phyloP scores from a whole-genome alignment of 768 basidiomycete species.

The Dentipellis fragilis region DNA sequence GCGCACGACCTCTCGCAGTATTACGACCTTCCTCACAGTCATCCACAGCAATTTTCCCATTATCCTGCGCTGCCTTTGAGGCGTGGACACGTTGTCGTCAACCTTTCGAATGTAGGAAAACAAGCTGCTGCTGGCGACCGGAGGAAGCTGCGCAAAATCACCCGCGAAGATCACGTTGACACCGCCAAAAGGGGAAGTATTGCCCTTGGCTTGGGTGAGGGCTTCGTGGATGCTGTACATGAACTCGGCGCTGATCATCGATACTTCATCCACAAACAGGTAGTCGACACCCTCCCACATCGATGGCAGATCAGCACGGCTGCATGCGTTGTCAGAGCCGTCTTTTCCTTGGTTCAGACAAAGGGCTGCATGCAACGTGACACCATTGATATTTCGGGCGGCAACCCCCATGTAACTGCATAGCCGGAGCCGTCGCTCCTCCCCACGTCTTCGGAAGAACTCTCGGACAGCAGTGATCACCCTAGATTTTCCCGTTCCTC shows the following conservation, averaged over 20 bases:
- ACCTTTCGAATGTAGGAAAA: not conserved
- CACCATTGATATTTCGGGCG: slow-evolving; percentile 27
- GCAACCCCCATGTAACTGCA: slow-evolving; percentile 30
- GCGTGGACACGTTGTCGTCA: not conserved
- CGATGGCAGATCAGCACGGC: slow-evolving; percentile 12
- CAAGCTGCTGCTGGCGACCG: not conserved
- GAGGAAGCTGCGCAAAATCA: not conserved
- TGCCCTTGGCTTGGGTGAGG: slow-evolving; percentile 23
- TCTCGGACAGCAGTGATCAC: slow-evolving; percentile 26
- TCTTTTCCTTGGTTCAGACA: not conserved
- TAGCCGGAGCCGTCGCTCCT: slow-evolving; percentile 20
- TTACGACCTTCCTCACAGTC: not conserved
- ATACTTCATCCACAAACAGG: slow-evolving; percentile 30
- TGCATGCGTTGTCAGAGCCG: not conserved
- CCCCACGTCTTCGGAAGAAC: slow-evolving; percentile 18
- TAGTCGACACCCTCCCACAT: slow-evolving; percentile 32
- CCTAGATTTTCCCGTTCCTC: slow-evolving; percentile 33
- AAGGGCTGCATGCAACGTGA: slow-evolving; percentile 29
- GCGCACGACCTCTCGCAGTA: not conserved
- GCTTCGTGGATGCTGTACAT: slow-evolving; percentile 24
- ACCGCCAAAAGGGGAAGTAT: slow-evolving; percentile 23
- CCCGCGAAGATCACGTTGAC: slow-evolving; percentile 19
- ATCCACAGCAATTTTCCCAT: not conserved
- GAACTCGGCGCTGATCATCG: slow-evolving; percentile 27
- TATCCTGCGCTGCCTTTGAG: not conserved